Evolutionary conservation across 1,284 basidiomycete genomes (phyloP).

Genomic region (Flammula alnicola): DNA sequence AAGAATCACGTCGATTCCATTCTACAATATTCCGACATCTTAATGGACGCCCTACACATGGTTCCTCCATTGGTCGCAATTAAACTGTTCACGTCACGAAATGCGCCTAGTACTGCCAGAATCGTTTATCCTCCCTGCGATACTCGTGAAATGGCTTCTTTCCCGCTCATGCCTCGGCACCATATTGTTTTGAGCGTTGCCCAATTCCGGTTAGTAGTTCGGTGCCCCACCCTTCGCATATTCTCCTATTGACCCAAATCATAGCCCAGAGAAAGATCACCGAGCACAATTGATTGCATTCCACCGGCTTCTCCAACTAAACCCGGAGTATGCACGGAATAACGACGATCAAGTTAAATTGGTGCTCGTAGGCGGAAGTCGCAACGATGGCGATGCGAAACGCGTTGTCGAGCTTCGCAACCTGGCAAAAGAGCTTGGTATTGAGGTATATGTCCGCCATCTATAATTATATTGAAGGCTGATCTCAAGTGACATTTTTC

Average conservation of each 20-base stretch:
- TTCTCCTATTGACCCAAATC: background rate
- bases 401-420: conserved; percentile 67
- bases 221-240: background rate
- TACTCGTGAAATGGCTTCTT: conserved; percentile 70
- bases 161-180: conserved; percentile 65
- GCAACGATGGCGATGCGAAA: conserved; percentile 76
- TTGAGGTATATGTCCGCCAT: conserved; percentile 55
- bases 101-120: conserved; percentile 35
- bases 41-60: conserved; percentile 50
- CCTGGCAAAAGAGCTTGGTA: conserved; percentile 65
- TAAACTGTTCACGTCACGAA: conserved; percentile 29
- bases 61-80: conserved; percentile 35
- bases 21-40: conserved; percentile 56
- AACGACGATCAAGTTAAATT: conserved; percentile 49
- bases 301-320: conserved; percentile 55
- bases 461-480: background rate
- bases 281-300: conserved; percentile 80
- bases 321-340: conserved; percentile 59
- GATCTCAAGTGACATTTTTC: background rate
- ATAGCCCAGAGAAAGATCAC: conserved; percentile 95
- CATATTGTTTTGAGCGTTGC: conserved; percentile 85
- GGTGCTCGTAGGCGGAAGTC: conserved; percentile 83
- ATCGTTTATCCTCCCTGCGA: conserved; percentile 95
- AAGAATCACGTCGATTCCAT: conserved; percentile 82
- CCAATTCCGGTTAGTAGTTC: conserved; percentile 77